Conservation (phyloP, 768 basidiomycete species). For the Suillus clintonianus region DNA sequence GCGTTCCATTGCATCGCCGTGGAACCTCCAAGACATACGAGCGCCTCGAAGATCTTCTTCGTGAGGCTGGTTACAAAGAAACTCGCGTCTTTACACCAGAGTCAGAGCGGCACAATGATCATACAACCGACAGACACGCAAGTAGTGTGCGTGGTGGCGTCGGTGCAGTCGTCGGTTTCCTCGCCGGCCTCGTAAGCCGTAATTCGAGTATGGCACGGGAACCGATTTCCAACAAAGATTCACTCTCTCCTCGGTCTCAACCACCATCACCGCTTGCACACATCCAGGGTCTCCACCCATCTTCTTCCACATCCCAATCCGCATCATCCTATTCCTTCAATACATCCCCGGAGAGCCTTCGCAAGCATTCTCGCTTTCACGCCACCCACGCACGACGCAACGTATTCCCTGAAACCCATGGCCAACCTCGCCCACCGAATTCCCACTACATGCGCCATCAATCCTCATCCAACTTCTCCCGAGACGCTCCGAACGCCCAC, state of each 20-base stretch:
- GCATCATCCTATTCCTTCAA: slow-evolving; percentile 7
- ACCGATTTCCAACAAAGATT: slow-evolving; percentile 12
- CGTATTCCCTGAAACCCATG: background rate
- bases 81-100: slow-evolving; percentile 90
- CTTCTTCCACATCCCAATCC: slow-evolving; percentile 19
- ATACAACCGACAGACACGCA: slow-evolving; percentile 21
- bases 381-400: slow-evolving; percentile 1
- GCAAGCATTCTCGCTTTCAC: slow-evolving; percentile 6
- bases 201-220: slow-evolving; percentile 23
- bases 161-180: slow-evolving; percentile 62
- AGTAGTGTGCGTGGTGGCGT: slow-evolving; percentile 46
- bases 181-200: slow-evolving; percentile 56
- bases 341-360: slow-evolving; percentile 24
- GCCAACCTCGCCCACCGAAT: background rate
- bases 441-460: slow-evolving; percentile 18
- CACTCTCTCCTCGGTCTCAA: slow-evolving; percentile 14
- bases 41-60: slow-evolving; percentile 79
- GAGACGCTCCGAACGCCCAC: slow-evolving; percentile 50
- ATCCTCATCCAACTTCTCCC: slow-evolving; percentile 25
- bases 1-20: slow-evolving; percentile 74
- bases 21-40: slow-evolving; percentile 84
- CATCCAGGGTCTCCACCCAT: slow-evolving; percentile 8
- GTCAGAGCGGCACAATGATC: slow-evolving; percentile 49
- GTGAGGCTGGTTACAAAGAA: slow-evolving; percentile 91
- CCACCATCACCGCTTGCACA: slow-evolving; percentile 28